Base-by-base conservation (phyloP, 1,139 yeast species). In the Taiozyma sp. region DNA sequence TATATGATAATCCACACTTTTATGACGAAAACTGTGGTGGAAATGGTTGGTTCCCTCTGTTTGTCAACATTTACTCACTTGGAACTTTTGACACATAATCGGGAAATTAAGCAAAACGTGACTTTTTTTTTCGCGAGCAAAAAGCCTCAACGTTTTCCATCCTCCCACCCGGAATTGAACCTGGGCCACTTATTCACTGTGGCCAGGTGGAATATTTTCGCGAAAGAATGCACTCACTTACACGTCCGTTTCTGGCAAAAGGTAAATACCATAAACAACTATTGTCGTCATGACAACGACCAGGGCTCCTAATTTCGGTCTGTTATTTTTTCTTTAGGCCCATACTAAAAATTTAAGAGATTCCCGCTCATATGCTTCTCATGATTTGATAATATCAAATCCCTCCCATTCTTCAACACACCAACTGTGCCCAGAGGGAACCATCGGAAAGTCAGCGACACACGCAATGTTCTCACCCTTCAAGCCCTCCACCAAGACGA, bases 401-500 rank as follows among this genome's bases (percentile, higher is more conserved):
- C 26, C 26, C 26, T 24, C 6, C 26, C 7, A 24, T 24, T 24
- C 26, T 24, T 24, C 26, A 24, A 4, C 26, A 24, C 26, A 24
- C 26, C 26, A 4, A 24, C 26, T 24, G 26, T 5, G 26, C 26
- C 3, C 6, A 24, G 26, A 24, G 7, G 26, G 26, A 24, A 24
- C 11, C 34, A 30, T 30, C 34, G 13, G n/a, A 32, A 19, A 19
- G n/a, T 37, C 8, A 11, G 14, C 3, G 22, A 19, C 13, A 21
- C 41, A 37, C 6, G 3, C 42, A 22, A 47, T 47, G 53, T 7
- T 44, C 2, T 51, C 55, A 3, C 57, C 57, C 4, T 14, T 37
- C 13, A 55, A 47, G 16, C 57, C 55, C 4, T 26, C 51, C 0
- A 39, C 54, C 1, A 58, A 53, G 48, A 60, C 57, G 49, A 55